Evolutionary conservation across 208 protist genomes (phyloP), one percentile per base, ranked within the genome.

Genomic region (Paratrypanosoma confusum): DNA sequence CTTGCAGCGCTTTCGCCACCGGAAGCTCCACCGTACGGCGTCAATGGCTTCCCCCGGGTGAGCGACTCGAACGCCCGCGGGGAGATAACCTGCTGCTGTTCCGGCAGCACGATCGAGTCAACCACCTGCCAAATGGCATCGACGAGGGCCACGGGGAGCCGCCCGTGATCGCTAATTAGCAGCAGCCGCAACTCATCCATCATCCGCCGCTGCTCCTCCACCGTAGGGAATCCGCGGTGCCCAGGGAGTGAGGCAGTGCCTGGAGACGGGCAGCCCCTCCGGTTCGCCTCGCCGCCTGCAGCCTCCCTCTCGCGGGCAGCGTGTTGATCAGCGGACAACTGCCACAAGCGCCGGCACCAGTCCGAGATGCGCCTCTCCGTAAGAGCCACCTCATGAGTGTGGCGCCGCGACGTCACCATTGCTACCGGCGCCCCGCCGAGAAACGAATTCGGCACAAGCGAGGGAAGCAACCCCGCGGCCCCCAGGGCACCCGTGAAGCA

Each of bases 281-380:
- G 20, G 13, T 36, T 11, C 42, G 26, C 23, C 7, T 7, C 8
- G 5, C 18, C 42, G n/a, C 4, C 5, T 11, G 4, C 16, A 3
- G 6, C 5, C 24, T 5, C 24, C 17, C 5, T 6, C 26, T 5
- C 42, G 17, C 5, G 23, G 39, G n/a, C 10, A 28, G 21, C 16
- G 7, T 18, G n/a, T 28, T 7, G 17, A 29, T 25, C 21, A 13
- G 5, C 39, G 1, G 48, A 48, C 18, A 87, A 48, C 25, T 50
- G 64, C 78, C 78, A 87, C 32, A 87, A 59, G 11, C 72, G 64
- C 8, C 65, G 65, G 37, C 69, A 87, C 78, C 78, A 87, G 23
- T 43, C 70, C 1, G 71, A 52, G 40, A 86, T 42, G 36, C 77
- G 77, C 11, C 75, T 71, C 31, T 82, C 77, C 6, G 50, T n/a